A percentile compares a stretch with the other conserved stretches of the same genome.
Evolutionary conservation across 805 yeast genomes (phyloP).

Genomic region (Saturnispora diversa): DNA sequence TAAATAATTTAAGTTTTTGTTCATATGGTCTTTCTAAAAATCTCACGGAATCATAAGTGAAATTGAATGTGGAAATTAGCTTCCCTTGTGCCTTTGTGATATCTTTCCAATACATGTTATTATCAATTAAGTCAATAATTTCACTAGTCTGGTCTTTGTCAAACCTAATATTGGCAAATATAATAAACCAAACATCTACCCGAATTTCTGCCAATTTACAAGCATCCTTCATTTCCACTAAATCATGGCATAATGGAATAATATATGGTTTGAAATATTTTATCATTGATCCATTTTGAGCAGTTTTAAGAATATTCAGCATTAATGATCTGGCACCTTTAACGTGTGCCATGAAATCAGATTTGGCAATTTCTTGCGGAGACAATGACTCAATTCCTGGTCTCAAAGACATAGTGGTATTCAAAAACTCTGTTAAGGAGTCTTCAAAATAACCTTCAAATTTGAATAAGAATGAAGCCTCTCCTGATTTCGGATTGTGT

Average conservation of each 20-base stretch:
- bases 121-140: slow-evolving; percentile 38
- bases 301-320: slow-evolving; percentile 43
- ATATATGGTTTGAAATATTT: slow-evolving; percentile 45
- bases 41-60: slow-evolving; percentile 63
- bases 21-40: slow-evolving; percentile 42
- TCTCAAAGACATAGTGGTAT: slow-evolving; percentile 33
- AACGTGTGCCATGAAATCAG: slow-evolving; percentile 55
- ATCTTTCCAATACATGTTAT: slow-evolving; percentile 30
- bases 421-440: slow-evolving; percentile 38
- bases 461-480: slow-evolving; percentile 11
- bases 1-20: slow-evolving; percentile 44
- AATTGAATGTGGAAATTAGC: slow-evolving; percentile 60
- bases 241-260: slow-evolving; percentile 59
- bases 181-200: slow-evolving; percentile 41
- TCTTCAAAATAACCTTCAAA: slow-evolving; percentile 22
- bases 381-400: slow-evolving; percentile 27
- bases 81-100: slow-evolving; percentile 54
- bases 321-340: slow-evolving; percentile 61
- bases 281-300: slow-evolving; percentile 45
- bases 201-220: slow-evolving; percentile 59
- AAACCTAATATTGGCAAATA: slow-evolving; percentile 42
- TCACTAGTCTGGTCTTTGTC: slow-evolving; percentile 34
- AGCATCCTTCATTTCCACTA: slow-evolving; percentile 68
- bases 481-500: slow-evolving; percentile 23
- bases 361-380: slow-evolving; percentile 50